Evolutionary conservation across 805 yeast species (phyloP).

Genomic region (Priceomyces medius): DNA sequence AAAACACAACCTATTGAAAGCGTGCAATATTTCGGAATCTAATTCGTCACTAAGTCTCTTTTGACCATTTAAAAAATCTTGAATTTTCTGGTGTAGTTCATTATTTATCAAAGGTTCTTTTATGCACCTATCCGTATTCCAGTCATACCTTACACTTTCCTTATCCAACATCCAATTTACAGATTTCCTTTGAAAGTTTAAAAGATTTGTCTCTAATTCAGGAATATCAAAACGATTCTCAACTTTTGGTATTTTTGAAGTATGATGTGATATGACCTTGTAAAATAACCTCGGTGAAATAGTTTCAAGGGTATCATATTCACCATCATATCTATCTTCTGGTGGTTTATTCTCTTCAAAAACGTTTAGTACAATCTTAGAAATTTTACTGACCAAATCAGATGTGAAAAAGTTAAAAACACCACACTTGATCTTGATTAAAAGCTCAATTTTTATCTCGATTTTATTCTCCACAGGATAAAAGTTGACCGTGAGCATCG

Average conservation of each 20-base stretch:
- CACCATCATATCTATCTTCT: not conserved
- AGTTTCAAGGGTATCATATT: constrained; percentile 15
- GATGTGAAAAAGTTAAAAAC: constrained; percentile 18
- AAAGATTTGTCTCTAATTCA: constrained; percentile 42
- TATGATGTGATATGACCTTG: constrained; percentile 46
- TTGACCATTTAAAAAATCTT: not conserved
- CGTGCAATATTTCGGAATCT: constrained; percentile 22
- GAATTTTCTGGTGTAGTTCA: not conserved
- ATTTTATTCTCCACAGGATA: constrained; percentile 11
- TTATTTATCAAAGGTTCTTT: constrained; percentile 16
- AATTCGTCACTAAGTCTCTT: constrained; percentile 8
- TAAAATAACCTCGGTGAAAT: constrained; percentile 46
- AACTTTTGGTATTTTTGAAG: constrained; percentile 25
- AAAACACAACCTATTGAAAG: constrained; percentile 45
- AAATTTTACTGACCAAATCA: constrained; percentile 11
- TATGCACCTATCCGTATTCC: constrained; percentile 20
- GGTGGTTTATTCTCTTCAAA: constrained; percentile 7
- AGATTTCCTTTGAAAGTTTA: constrained; percentile 54
- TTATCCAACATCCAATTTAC: constrained; percentile 55
- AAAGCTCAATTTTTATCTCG: constrained; percentile 12
- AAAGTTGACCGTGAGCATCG: constrained; percentile 12
- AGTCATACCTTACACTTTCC: constrained; percentile 46
- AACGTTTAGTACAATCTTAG: not conserved
- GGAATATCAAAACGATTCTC: constrained; percentile 32
- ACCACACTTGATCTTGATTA: constrained; percentile 15